These are phyloP conservation scores for Nitzschia sp. DNA, from an alignment of 108 stramenopile genomes.

Conservation along the genomic window DNA sequence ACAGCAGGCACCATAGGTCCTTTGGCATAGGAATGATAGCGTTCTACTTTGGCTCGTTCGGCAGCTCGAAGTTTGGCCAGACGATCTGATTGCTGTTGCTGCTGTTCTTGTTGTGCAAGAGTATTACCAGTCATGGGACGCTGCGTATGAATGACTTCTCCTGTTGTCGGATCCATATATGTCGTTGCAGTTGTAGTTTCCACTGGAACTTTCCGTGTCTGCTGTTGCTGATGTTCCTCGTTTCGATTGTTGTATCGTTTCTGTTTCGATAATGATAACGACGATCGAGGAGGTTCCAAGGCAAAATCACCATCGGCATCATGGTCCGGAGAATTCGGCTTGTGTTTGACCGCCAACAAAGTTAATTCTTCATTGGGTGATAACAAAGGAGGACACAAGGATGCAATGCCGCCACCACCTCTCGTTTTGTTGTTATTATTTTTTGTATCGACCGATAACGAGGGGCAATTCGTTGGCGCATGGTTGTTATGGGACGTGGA, in stretches of 20 bases:
- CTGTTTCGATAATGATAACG: not conserved
- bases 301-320: not conserved
- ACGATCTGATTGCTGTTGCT: too few relatives aligned
- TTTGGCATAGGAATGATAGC: too few relatives aligned
- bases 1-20: not conserved
- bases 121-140: not conserved
- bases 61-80: too few relatives aligned
- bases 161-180: constrained; percentile 2
- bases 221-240: too few relatives aligned
- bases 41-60: too few relatives aligned
- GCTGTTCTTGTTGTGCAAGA: too few relatives aligned
- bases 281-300: not conserved
- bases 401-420: not conserved
- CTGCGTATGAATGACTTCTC: not conserved
- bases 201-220: too few relatives aligned
- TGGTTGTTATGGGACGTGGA: too few relatives aligned
- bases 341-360: constrained; percentile 11
- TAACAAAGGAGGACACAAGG: not conserved
- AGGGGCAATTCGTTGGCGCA: too few relatives aligned
- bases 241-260: not conserved
- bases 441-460: too few relatives aligned
- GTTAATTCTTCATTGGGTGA: constrained; percentile 16
- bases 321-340: constrained; percentile 12
- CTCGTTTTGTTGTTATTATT: too few relatives aligned
- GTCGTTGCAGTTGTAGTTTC: not conserved